These are phyloP conservation scores for Stachybotrys echinatus DNA, from an alignment of 2,329 filamentous ascomycete genomes.

Conservation along the genomic window DNA sequence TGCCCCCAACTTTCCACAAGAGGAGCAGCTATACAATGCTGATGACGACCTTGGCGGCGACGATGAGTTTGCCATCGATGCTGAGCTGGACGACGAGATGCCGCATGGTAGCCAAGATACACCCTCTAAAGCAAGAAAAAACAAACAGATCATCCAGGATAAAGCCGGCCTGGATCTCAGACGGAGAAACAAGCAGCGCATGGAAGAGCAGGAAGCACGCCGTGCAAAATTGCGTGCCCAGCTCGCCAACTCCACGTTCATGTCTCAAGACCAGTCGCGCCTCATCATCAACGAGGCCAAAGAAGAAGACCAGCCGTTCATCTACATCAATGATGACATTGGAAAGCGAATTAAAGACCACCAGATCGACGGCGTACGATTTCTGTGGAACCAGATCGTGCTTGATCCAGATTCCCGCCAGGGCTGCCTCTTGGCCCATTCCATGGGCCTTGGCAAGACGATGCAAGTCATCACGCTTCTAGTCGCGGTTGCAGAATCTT, in stretches of 20 bases:
- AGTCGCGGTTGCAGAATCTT: constrained; percentile 64
- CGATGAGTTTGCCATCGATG: constrained; percentile 4
- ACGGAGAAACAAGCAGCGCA: constrained; percentile 47
- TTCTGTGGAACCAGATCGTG: constrained; percentile 83
- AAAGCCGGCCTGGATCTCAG: constrained; percentile 44
- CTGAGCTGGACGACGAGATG: neutral
- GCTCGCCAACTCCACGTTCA: constrained; percentile 36
- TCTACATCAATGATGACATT: constrained; percentile 62
- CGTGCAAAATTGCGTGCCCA: constrained; percentile 39
- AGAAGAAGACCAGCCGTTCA: constrained; percentile 50
- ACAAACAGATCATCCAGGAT: constrained; percentile 28
- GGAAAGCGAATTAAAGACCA: constrained; percentile 67
- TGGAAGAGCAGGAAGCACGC: constrained; percentile 49
- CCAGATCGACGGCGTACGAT: constrained; percentile 75
- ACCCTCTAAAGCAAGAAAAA: constrained; percentile 13
- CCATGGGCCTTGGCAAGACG: constrained; percentile 90
- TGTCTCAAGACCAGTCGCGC: constrained; percentile 37
- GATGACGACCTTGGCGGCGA: constrained; percentile 11
- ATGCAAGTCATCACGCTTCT: constrained; percentile 88
- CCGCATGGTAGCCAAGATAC: neutral
- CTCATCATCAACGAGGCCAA: constrained; percentile 66
- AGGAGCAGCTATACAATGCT: constrained; percentile 6
- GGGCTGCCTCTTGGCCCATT: constrained; percentile 80
- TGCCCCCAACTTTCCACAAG: constrained; percentile 20
- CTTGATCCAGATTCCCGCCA: constrained; percentile 52